phyloP scores from a whole-genome alignment of 2,329 filamentous ascomycete genomes.

The Exophiala xenobiotica region DNA sequence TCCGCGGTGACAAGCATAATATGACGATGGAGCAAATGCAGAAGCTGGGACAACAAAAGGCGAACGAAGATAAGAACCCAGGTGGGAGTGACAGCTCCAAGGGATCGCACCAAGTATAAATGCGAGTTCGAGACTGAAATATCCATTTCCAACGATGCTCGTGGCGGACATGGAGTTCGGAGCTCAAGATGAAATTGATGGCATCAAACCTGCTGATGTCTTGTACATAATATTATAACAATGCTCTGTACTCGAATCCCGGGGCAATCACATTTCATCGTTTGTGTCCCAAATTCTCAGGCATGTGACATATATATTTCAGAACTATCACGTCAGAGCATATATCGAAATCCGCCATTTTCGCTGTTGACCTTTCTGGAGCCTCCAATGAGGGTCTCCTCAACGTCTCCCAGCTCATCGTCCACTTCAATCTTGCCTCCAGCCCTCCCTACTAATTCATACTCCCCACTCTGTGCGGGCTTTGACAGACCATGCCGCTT shows the following conservation, averaged over 20 bases:
- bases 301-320: not conserved
- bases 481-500: constrained; percentile 36
- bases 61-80: constrained; percentile 20
- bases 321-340: constrained; percentile 15
- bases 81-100: constrained; percentile 14
- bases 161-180: not conserved
- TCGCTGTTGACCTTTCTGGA: constrained; percentile 12
- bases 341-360: constrained; percentile 21
- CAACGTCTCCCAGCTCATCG: constrained; percentile 40
- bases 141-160: not conserved
- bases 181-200: not conserved
- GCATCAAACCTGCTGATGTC: not conserved
- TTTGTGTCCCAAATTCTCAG: not conserved
- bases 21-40: constrained; percentile 31
- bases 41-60: constrained; percentile 23
- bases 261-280: not conserved
- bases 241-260: too few species aligned
- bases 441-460: constrained; percentile 36
- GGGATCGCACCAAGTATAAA: not conserved
- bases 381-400: constrained; percentile 47
- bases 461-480: constrained; percentile 38
- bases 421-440: constrained; percentile 22
- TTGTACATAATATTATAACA: not conserved
- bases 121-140: not conserved
- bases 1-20: constrained; percentile 21